These are phyloP conservation scores for Voacanga thouarsii DNA, from an alignment of 257 asterid genomes.

Conservation along the genomic window DNA sequence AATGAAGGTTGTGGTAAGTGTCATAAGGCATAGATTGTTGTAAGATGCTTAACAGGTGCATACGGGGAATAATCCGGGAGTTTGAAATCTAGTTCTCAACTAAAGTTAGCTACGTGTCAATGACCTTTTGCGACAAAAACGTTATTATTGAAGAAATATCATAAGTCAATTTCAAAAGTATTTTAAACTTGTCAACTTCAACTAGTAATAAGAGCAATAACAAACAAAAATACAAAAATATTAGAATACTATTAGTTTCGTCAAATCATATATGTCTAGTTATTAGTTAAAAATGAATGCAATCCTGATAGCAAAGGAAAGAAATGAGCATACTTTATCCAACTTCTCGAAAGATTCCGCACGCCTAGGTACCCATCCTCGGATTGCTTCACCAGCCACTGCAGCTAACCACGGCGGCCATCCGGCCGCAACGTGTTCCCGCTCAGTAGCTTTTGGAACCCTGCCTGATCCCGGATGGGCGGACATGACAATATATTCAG, in stretches of 20 bases:
- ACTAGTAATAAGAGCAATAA: not conserved
- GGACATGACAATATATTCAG: conserved; percentile 41
- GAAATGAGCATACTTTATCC: conserved; percentile 64
- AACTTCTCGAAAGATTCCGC: conserved; percentile 88
- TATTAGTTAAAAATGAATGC: not conserved
- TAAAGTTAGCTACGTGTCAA: not conserved
- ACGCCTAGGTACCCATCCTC: conserved; percentile 92
- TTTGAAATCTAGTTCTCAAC: not conserved
- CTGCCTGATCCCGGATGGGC: conserved; percentile 52
- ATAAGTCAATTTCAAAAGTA: not conserved
- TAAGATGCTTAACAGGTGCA: not conserved
- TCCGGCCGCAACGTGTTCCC: conserved; percentile 89
- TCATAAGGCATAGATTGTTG: not conserved
- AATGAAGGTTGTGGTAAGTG: not conserved
- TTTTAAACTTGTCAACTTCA: not conserved
- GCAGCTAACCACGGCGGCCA: conserved; percentile 99
- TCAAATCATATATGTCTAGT: not conserved
- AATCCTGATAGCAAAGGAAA: conserved; percentile 8
- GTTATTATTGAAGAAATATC: not conserved
- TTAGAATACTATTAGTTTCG: not conserved
- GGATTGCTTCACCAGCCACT: conserved; percentile 90
- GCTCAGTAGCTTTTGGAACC: conserved; percentile 58
- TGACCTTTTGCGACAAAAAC: not conserved
- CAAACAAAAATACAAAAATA: not conserved
- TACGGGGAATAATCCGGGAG: not conserved